phyloP scores from a whole-genome alignment of 2,329 filamentous ascomycete genomes.

The Tolypocladium endophyticum region DNA sequence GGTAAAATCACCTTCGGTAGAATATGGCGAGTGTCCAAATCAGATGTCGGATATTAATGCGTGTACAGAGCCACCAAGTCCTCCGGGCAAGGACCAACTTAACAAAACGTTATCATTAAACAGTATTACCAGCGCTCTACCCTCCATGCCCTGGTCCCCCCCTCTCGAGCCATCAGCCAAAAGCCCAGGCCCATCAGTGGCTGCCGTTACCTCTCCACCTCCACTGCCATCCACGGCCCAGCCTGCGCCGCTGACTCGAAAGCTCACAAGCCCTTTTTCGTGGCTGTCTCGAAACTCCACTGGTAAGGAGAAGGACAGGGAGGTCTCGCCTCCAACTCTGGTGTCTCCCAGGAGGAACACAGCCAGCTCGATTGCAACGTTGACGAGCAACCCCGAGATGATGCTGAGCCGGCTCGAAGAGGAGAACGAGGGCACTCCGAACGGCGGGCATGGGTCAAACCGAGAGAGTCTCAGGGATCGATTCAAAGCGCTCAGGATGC shows the following conservation, averaged over 20 bases:
- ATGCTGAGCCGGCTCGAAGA: constrained; percentile 70
- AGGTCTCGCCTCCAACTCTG: constrained; percentile 41
- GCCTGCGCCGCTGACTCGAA: constrained; percentile 41
- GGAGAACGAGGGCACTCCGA: constrained; percentile 41
- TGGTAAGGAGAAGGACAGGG: constrained; percentile 41
- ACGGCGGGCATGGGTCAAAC: constrained; percentile 35
- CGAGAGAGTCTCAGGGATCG: constrained; percentile 61
- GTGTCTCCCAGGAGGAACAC: constrained; percentile 55
- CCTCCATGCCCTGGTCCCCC: constrained; percentile 63
- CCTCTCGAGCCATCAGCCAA: constrained; percentile 39
- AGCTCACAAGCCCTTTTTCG: constrained; percentile 78
- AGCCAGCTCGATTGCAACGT: constrained; percentile 65
- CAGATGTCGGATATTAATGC: constrained; percentile 7
- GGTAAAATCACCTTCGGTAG: constrained; percentile 13
- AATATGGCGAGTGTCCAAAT: neutral
- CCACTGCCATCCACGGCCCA: constrained; percentile 9
- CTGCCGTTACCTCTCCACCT: constrained; percentile 19
- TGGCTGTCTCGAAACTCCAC: constrained; percentile 66
- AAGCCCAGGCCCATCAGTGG: constrained; percentile 25
- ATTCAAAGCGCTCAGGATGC: constrained; percentile 66
- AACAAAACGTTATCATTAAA: constrained; percentile 52
- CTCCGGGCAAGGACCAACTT: constrained; percentile 25
- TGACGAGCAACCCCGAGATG: constrained; percentile 73
- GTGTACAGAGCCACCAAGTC: constrained; percentile 17
- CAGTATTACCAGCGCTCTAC: constrained; percentile 62